Conservation (phyloP, 73 alveolate genomes). For the Tetrahymena borealis region DNA sequence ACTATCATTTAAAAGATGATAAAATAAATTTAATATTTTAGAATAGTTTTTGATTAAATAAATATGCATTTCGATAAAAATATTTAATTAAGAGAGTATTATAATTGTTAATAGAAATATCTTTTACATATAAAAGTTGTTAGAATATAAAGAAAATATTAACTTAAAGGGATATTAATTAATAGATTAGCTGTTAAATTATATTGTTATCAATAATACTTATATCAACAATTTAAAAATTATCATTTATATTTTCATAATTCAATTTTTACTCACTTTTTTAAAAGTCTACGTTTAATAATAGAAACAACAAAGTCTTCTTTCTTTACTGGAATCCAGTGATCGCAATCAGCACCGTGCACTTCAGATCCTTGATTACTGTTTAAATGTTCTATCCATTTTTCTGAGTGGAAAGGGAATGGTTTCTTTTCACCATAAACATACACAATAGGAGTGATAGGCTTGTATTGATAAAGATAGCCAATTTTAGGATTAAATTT, state of each 20-base stretch:
- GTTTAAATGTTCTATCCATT: slow-evolving; percentile 16
- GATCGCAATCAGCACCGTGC: slow-evolving; percentile 8
- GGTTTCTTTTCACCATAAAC: slow-evolving; percentile 36
- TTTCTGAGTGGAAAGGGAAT: slow-evolving; percentile 22
- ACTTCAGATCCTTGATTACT: slow-evolving; percentile 11
- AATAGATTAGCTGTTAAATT: no score
- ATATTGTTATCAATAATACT: no score
- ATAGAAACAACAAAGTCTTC: background rate
- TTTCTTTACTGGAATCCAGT: slow-evolving; percentile 12
- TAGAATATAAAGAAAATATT: no score
- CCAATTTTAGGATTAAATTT: background rate
- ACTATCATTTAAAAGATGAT: no score
- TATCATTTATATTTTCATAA: background rate
- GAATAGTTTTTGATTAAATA: no score
- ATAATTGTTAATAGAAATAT: no score
- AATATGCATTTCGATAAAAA: no score
- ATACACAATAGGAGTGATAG: slow-evolving; percentile 19
- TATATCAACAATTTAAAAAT: no score
- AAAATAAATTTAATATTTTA: no score
- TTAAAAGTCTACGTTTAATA: slow-evolving; percentile 1
- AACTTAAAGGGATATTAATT: no score
- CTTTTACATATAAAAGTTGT: no score
- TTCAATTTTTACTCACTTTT: background rate
- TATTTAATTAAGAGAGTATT: no score
- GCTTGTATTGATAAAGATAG: slow-evolving; percentile 4